A percentile compares a stretch with the other conserved stretches of the same genome.
These are phyloP conservation scores for Teunomyces pallodes DNA, from an alignment of 805 yeast species.

Conservation along the genomic window DNA sequence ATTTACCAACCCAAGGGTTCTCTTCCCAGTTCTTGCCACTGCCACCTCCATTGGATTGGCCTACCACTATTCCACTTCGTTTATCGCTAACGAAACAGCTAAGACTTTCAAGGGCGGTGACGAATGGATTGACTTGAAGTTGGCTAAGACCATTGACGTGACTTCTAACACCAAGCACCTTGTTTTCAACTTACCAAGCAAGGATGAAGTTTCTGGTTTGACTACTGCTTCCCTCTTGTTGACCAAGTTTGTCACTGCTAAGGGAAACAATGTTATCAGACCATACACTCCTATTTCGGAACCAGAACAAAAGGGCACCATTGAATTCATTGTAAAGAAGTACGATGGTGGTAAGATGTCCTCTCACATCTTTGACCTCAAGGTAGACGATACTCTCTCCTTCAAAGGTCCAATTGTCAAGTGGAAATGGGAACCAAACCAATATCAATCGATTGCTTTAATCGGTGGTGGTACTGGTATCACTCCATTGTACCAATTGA, in stretches of 20 bases:
- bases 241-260: conserved; percentile 77
- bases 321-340: conserved; percentile 79
- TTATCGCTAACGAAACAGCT: conserved; percentile 34
- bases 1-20: conserved; percentile 24
- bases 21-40: conserved; percentile 29
- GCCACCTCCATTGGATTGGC: conserved; percentile 36
- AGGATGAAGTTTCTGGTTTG: conserved; percentile 73
- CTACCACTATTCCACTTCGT: conserved; percentile 17
- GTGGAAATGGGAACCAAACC: conserved; percentile 88
- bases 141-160: conserved; percentile 42
- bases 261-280: conserved; percentile 85
- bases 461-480: conserved; percentile 98
- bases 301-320: conserved; percentile 62
- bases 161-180: conserved; percentile 66
- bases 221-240: conserved; percentile 75
- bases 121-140: conserved; percentile 70
- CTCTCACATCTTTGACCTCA: conserved; percentile 64
- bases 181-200: conserved; percentile 64
- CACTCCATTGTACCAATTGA: conserved; percentile 89
- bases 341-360: conserved; percentile 87
- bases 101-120: conserved; percentile 60
- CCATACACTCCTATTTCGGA: conserved; percentile 87
- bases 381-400: conserved; percentile 75
- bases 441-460: conserved; percentile 73
- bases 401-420: conserved; percentile 93